Conservation (phyloP, 83 land plant genomes). For the Picea abies region DNA sequence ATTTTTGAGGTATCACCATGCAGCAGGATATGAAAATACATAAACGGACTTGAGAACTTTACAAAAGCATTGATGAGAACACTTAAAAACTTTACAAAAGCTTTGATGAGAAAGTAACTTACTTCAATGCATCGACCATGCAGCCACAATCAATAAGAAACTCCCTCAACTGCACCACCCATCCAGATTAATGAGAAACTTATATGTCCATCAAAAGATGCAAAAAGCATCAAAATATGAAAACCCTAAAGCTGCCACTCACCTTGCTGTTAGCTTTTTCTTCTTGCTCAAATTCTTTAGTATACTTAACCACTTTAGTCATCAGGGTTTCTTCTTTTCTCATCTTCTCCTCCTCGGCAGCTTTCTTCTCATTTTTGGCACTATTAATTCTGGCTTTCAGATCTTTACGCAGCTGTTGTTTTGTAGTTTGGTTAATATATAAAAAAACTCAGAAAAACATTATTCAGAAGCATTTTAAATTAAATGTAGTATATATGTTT, state of each 20-base stretch:
- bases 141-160: slow-evolving; percentile 76
- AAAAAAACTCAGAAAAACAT: no score
- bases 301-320: slow-evolving; percentile 70
- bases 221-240: neutral
- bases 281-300: slow-evolving; percentile 58
- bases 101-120: slow-evolving; percentile 34
- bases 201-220: slow-evolving; percentile 3
- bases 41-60: no score
- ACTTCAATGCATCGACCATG: slow-evolving; percentile 78
- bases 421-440: no score
- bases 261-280: slow-evolving; percentile 84
- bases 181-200: neutral
- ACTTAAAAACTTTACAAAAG: neutral
- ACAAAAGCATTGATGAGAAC: neutral
- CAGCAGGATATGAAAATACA: neutral
- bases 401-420: no score
- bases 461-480: no score
- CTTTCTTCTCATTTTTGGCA: no score
- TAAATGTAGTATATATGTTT: no score
- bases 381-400: no score
- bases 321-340: slow-evolving; percentile 44
- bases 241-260: neutral
- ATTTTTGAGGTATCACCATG: neutral
- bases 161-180: slow-evolving; percentile 66
- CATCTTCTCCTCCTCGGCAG: no score